Conservation (phyloP, 2,329 filamentous ascomycete genomes). For the Xylaria sp. region DNA sequence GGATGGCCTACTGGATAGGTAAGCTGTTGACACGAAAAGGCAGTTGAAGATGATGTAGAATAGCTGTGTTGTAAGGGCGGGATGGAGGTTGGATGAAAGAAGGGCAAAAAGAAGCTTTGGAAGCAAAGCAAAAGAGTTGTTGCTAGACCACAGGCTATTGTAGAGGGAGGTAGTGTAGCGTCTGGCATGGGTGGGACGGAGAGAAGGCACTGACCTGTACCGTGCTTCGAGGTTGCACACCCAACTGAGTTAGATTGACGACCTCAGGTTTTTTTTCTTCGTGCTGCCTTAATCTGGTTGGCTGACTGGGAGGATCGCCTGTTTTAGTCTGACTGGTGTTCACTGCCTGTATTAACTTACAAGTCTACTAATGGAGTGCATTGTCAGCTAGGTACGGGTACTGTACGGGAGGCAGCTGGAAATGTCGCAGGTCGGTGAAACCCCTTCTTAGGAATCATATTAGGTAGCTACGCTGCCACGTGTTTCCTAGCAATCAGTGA, state of each 20-base stretch:
- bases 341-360: not conserved
- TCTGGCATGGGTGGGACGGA: slow-evolving; percentile 26
- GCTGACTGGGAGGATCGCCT: slow-evolving; percentile 19
- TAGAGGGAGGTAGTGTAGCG: slow-evolving; percentile 15
- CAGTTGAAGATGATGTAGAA: slow-evolving; percentile 26
- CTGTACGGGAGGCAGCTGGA: not conserved
- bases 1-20: not conserved
- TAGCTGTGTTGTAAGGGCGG: slow-evolving; percentile 28
- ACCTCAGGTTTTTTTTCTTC: slow-evolving; percentile 27
- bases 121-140: slow-evolving; percentile 44
- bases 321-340: not conserved
- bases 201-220: slow-evolving; percentile 34
- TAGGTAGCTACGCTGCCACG: slow-evolving; percentile 15
- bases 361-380: not conserved
- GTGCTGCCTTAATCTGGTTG: slow-evolving; percentile 15
- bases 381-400: not conserved
- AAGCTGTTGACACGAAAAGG: slow-evolving; percentile 10
- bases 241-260: slow-evolving; percentile 23
- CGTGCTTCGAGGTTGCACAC: slow-evolving; percentile 25
- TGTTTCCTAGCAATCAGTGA: slow-evolving; percentile 6
- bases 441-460: not conserved
- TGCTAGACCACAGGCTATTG: slow-evolving; percentile 20
- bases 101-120: slow-evolving; percentile 43
- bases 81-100: slow-evolving; percentile 33
- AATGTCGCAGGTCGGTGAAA: not conserved